Evolutionary conservation across 1,284 basidiomycete species (phyloP).

Genomic region (Lignosus rhinocerotis): DNA sequence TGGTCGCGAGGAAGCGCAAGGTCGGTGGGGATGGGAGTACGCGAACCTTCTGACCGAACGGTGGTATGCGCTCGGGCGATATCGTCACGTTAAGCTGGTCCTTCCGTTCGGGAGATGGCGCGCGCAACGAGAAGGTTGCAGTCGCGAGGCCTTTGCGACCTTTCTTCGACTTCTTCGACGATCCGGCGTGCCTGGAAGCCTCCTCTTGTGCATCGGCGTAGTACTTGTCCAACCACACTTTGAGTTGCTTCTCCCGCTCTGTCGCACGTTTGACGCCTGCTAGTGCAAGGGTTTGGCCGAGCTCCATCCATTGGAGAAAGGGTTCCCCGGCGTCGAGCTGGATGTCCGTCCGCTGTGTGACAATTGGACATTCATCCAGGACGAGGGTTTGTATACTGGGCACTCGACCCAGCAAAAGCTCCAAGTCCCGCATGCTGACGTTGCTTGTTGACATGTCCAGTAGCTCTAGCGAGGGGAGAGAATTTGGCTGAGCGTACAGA

Average conservation of each 20-base stretch:
- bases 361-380: constrained; percentile 52
- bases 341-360: constrained; percentile 37
- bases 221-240: constrained; percentile 46
- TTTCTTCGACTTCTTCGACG: constrained; percentile 28
- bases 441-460: constrained; percentile 65
- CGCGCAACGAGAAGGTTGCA: constrained; percentile 56
- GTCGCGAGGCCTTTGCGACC: constrained; percentile 56
- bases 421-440: constrained; percentile 49
- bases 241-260: constrained; percentile 60
- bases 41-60: constrained; percentile 37
- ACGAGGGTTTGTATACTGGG: constrained; percentile 48
- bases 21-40: constrained; percentile 44
- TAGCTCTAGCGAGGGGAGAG: constrained; percentile 44
- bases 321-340: constrained; percentile 34
- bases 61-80: constrained; percentile 13
- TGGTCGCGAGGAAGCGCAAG: constrained; percentile 43
- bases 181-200: neutral
- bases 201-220: constrained; percentile 10
- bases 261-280: constrained; percentile 52
- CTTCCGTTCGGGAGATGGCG: constrained; percentile 17
- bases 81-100: constrained; percentile 9
- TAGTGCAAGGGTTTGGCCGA: constrained; percentile 58
- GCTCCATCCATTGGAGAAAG: constrained; percentile 48
- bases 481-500: constrained; percentile 35
- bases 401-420: constrained; percentile 48